Evolutionary conservation across 2,329 filamentous ascomycete species (phyloP), one percentile per base, ranked within the genome.

Genomic region (Penicillium sclerotigenum): DNA sequence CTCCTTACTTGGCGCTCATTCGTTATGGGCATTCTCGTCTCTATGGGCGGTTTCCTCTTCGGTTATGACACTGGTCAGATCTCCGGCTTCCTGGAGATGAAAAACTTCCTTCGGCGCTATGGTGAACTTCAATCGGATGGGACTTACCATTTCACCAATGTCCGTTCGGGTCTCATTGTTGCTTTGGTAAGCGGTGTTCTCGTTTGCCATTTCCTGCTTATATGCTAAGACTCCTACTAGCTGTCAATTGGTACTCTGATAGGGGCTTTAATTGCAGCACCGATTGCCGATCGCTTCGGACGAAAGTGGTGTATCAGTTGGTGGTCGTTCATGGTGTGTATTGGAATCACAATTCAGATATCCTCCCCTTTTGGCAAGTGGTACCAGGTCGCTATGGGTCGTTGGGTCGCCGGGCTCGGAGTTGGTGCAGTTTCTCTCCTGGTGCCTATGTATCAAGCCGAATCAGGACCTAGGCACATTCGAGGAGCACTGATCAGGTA

Each of bases 381-480:
- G 75, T 71, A 73, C 37, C 73, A 78, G 52, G 57, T 78, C 20
- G 71, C 70, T 18, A 63, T 78, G 45, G 77, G 77, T n/a, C 73
- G 77, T 36, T 71, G 71, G 61, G 63, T 77, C 4, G 71, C 76
- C 9, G 77, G 77, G 38, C 59, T 78, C 0, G 77, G 77, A 1
- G 76, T 79, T 2, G 77, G 77, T 22, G 74, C 72, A 10, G 56
- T 76, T 26, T 74, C 71, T 10, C 59, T 78, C 16, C 60, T 77
- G 18, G 76, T 79, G 0, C 77, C 77, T 0, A 76, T 79, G 75
- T 79, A 77, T 46, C 74, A 76, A 57, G 73, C 74, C 18, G 77
- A 79, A 59, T 75, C 72, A 16, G 72, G 71, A 22, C 77, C 77
- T 0, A 69, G 74, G 43, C 74, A 79, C 37, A 77, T 79, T 51